Evolutionary conservation across 306 rosid species (phyloP).

Genomic region (Quercus suber): DNA sequence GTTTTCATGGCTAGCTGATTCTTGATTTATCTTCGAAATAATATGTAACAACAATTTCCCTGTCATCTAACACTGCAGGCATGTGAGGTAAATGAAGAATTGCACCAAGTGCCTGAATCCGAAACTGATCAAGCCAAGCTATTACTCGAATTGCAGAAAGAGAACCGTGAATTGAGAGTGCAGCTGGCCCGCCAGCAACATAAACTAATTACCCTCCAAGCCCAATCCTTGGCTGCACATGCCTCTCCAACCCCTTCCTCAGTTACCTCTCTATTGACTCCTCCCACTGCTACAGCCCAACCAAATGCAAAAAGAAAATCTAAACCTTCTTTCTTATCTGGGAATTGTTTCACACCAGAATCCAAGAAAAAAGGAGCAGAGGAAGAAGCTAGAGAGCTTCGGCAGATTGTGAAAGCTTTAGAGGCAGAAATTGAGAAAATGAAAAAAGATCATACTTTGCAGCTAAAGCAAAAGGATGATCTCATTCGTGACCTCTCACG

Average conservation of each 20-base stretch:
- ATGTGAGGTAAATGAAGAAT: conserved; percentile 56
- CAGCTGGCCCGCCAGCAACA: conserved; percentile 82
- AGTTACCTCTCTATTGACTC: conserved; percentile 54
- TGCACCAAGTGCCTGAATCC: conserved; percentile 46
- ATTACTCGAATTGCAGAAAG: conserved; percentile 77
- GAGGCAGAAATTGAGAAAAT: conserved; percentile 76
- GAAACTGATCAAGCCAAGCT: conserved; percentile 80
- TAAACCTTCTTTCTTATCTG: conserved; percentile 63
- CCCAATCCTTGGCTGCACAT: conserved; percentile 72
- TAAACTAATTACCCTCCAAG: conserved; percentile 62
- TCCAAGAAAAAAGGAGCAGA: conserved; percentile 64
- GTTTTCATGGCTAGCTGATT: background rate
- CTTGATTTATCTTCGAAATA: background rate
- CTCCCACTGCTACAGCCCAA: conserved; percentile 65
- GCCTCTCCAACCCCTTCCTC: conserved; percentile 80
- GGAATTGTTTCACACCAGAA: conserved; percentile 80
- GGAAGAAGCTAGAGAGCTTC: conserved; percentile 55
- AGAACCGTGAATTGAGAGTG: conserved; percentile 73
- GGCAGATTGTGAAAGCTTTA: conserved; percentile 52
- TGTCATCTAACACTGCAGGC: conserved; percentile 44
- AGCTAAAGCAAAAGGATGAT: conserved; percentile 75
- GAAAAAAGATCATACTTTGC: conserved; percentile 63
- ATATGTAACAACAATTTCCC: background rate
- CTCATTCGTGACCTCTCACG: conserved; percentile 55
- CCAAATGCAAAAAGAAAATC: conserved; percentile 55